Evolutionary conservation across 345 rosid species (phyloP).

Genomic region (Euphorbia pulcherrima): DNA sequence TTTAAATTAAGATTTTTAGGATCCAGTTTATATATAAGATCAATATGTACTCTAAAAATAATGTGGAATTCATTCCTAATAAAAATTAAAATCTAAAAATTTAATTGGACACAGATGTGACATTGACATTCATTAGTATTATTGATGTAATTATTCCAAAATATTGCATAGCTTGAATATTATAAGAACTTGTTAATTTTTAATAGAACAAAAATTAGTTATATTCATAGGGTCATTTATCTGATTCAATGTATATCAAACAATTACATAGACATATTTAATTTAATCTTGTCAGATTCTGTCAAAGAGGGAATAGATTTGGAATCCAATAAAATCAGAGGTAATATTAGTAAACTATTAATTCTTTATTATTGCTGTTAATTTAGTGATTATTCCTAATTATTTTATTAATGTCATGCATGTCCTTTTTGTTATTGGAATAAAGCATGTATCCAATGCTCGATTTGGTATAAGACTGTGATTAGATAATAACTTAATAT

Average conservation of each 20-base stretch:
- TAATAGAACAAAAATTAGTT: too few relatives aligned
- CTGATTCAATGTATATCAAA: slow-evolving; percentile 11
- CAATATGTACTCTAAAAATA: too few relatives aligned
- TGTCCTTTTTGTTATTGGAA: not conserved
- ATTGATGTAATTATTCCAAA: not conserved
- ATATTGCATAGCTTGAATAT: not conserved
- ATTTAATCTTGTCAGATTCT: slow-evolving; percentile 8
- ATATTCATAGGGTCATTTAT: not conserved
- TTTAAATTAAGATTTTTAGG: too few relatives aligned
- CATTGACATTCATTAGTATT: not conserved
- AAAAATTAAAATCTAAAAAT: too few relatives aligned
- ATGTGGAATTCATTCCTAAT: too few relatives aligned
- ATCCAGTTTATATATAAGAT: too few relatives aligned
- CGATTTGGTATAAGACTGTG: too few relatives aligned
- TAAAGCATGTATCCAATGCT: not conserved
- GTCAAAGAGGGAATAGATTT: not conserved
- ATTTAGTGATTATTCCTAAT: too few relatives aligned
- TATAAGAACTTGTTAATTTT: not conserved
- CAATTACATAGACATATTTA: not conserved
- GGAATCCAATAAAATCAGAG: not conserved
- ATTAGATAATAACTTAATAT: too few relatives aligned
- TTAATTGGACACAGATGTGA: not conserved
- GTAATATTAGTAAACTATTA: not conserved
- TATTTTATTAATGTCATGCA: not conserved
- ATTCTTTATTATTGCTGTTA: not conserved